Base-by-base conservation (phyloP, 257 asterid species). In the Nyctanthes arbortristis region DNA sequence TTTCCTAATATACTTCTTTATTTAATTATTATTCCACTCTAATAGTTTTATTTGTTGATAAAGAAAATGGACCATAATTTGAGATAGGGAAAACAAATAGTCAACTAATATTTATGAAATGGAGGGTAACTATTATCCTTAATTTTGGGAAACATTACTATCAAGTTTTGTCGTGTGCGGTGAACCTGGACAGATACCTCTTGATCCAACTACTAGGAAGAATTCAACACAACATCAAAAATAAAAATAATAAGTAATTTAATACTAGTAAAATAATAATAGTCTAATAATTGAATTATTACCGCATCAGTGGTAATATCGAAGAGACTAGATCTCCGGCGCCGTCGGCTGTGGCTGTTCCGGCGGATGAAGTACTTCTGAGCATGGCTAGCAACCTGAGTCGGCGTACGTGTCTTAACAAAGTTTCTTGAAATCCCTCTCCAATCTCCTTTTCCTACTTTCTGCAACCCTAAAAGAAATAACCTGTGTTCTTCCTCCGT, bases 381-480 rank as follows among this genome's bases (percentile, higher is more conserved):
- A 75, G 99, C 99, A 78, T 94, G 99, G 79, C 99, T 94, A 8
- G 99, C 99, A 10, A 94, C 99, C 59, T 94, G 99, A 11, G 99
- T 94, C 0, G 99, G 97, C 9, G 99, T 91, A 55, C 99, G 82
- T 36, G 97, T 84, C 76, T 84, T 91, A 24, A 94, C 99, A 68
- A 87, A 91, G 78, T 94, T 94, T 63, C 95, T 88, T 20, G 97
- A 91, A 64, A 94, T 94, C 31, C 99, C 99, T 82, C 99, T 91
- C 99, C 99, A 94, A 58, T 94, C 99, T 65, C 99, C 99, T 82
- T 88, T 94, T 35, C 99, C 99, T 24, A 91, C 97, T 31, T 82
- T 94, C 31, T 89, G 96, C 85, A 94, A 79, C 73, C 99, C 99
- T 39, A 91, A 29, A 63, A 94, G 72, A 72, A 94, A 94, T 1